Evolutionary conservation across 2,329 filamentous ascomycete genomes (phyloP).

Genomic region (Didymella pomorum): DNA sequence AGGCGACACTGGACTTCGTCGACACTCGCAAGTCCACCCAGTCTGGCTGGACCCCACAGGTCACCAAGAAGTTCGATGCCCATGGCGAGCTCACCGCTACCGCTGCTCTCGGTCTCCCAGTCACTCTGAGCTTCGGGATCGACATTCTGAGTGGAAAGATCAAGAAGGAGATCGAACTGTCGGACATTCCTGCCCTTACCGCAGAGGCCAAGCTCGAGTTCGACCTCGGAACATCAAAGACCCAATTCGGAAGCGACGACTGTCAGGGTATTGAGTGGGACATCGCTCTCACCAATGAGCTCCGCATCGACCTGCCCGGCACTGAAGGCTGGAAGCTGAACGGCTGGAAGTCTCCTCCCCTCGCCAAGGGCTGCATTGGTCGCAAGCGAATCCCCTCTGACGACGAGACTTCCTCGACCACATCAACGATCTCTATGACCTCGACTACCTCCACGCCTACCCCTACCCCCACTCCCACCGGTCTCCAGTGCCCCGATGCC

Average conservation of each 20-base stretch:
- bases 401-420: neutral
- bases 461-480: slow-evolving; percentile 3
- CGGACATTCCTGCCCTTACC: slow-evolving; percentile 17
- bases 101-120: slow-evolving; percentile 15
- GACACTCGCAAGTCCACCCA: slow-evolving; percentile 14
- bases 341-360: slow-evolving; percentile 10
- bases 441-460: slow-evolving; percentile 1
- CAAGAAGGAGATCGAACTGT: slow-evolving; percentile 14
- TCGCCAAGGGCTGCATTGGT: slow-evolving; percentile 17
- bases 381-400: slow-evolving; percentile 5
- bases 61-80: slow-evolving; percentile 16
- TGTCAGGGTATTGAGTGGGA: slow-evolving; percentile 19
- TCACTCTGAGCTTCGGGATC: slow-evolving; percentile 16
- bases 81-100: slow-evolving; percentile 15
- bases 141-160: slow-evolving; percentile 12
- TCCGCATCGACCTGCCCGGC: slow-evolving; percentile 13
- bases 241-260: slow-evolving; percentile 12
- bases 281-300: slow-evolving; percentile 16
- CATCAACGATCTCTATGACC: neutral
- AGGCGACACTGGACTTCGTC: slow-evolving; percentile 15
- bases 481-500: slow-evolving; percentile 6
- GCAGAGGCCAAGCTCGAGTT: slow-evolving; percentile 18
- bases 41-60: slow-evolving; percentile 16
- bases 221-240: slow-evolving; percentile 14
- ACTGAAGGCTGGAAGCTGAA: slow-evolving; percentile 12